Percentiles rank a stretch among this genome's conserved stretches.
Conservation (phyloP, 2,329 filamentous ascomycete genomes). For the Teratosphaeria viscida region DNA sequence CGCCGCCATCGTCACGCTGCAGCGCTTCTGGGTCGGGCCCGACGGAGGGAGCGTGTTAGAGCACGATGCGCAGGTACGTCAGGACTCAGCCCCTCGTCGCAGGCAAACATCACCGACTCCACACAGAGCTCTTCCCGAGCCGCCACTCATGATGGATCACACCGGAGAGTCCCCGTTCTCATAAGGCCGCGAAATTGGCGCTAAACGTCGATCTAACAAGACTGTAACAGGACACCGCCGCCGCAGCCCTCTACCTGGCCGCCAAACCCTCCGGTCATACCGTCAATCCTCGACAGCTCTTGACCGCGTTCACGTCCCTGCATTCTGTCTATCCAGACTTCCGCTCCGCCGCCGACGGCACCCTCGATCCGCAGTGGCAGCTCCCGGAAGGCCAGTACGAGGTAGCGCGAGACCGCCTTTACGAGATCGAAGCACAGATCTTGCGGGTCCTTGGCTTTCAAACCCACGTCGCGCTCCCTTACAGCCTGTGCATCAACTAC, state of each 20-base stretch:
- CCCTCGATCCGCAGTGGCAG: conserved; percentile 32
- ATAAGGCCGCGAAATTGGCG: neutral
- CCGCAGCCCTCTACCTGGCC: conserved; percentile 68
- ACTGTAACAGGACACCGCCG: conserved; percentile 59
- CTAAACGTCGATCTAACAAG: neutral
- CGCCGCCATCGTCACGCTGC: conserved; percentile 71
- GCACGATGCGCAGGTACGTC: conserved; percentile 42
- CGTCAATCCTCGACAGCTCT: conserved; percentile 65
- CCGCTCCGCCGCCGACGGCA: conserved; percentile 3
- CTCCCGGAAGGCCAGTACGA: conserved; percentile 66
- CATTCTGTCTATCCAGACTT: conserved; percentile 40
- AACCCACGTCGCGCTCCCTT: conserved; percentile 74
- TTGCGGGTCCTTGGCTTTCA: conserved; percentile 70
- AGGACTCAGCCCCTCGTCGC: neutral
- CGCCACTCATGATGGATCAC: neutral
- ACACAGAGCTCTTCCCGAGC: neutral
- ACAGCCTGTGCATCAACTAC: conserved; percentile 81
- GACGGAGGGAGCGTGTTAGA: conserved; percentile 39
- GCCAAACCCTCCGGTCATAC: conserved; percentile 73
- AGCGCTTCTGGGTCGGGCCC: conserved; percentile 65
- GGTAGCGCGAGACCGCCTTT: conserved; percentile 51
- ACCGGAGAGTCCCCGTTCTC: too few species aligned
- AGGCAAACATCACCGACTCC: neutral
- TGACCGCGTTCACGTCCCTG: conserved; percentile 80
- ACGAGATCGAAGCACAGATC: conserved; percentile 67